Evolutionary conservation across 805 yeast species (phyloP), one percentile per base, ranked within the genome.

Genomic region (Grigorovia jiainica): DNA sequence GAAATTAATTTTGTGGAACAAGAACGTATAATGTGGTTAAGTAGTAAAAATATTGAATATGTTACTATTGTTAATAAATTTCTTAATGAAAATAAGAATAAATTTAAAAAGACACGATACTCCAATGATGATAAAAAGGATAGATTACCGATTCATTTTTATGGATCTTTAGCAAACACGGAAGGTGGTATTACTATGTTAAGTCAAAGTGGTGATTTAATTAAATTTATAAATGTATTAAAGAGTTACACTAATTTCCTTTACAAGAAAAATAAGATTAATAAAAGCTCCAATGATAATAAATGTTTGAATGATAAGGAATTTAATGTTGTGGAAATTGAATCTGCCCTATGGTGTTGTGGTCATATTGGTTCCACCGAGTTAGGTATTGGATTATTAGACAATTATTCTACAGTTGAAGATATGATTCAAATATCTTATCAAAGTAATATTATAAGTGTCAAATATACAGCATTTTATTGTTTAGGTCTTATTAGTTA

Each of bases 271-370:
- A n/a, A 24, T 21, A 30, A 24, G 17, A 6, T 5, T n/a, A n/a
- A n/a, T 21, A 19, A 16, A 10, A 31, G 7, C 9, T 24, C 47
- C 6, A 47, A 53, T 16, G 47, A 47, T 5, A n/a, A n/a, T n/a
- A n/a, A n/a, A n/a, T n/a, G n/a, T n/a, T n/a, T n/a, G n/a, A n/a
- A n/a, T n/a, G 54, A 51, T 27, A 32, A 46, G 4, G 69, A 64
- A 1, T 23, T 24, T 17, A 64, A 64, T 5, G 67, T 68, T 6
- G 61, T 65, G 7, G 71, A 70, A 47, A 59, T 90, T 20, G 86
- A 85, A 54, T 84, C 89, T 9, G 75, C 82, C 27, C 52, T 90
- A 29, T 90, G 97, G 97, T 79, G 94, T 1, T 68, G 86, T 27
- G 97, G 96, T 0, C 79, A 80, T 52, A 77, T 89, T 24, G 89